Conservation (phyloP, 208 protist genomes). For the Leishmania martiniquensis region DNA sequence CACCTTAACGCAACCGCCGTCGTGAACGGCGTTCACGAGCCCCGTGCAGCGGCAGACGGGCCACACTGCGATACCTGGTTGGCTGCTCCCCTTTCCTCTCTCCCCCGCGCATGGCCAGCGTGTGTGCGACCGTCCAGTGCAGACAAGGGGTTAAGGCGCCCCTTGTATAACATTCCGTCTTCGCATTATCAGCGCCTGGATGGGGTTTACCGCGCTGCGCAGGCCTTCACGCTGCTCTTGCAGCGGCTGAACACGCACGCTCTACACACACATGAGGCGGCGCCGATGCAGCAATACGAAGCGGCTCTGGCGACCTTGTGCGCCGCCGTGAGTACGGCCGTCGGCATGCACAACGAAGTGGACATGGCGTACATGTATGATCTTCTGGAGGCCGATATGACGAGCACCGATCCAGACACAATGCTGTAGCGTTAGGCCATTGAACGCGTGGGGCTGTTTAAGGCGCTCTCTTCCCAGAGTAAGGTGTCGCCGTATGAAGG, state of each 20-base stretch:
- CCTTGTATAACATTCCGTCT: constrained; percentile 33
- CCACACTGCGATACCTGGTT: neutral
- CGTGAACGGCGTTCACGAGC: constrained; percentile 19
- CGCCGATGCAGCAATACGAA: neutral
- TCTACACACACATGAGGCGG: neutral
- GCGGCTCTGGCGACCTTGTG: neutral
- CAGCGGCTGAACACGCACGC: constrained; percentile 12
- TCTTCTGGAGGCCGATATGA: constrained; percentile 48
- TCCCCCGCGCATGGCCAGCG: constrained; percentile 11
- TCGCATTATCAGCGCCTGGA: constrained; percentile 28
- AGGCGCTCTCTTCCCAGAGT: neutral
- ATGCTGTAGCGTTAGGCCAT: constrained; percentile 12
- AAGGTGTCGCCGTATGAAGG: neutral
- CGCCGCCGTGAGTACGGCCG: constrained; percentile 7
- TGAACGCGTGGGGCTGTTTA: neutral
- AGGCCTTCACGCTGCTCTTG: constrained; percentile 29
- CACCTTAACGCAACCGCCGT: neutral
- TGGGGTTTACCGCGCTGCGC: constrained; percentile 27
- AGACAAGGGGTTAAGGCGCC: constrained; percentile 30
- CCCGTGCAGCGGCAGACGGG: neutral
- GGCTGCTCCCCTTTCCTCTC: constrained; percentile 3
- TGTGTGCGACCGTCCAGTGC: constrained; percentile 7
- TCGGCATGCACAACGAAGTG: constrained; percentile 34
- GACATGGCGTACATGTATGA: constrained; percentile 38
- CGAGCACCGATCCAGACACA: constrained; percentile 33